A percentile compares a stretch with the other conserved stretches of the same genome.
Conservation (phyloP, 305 asterid species). For the Fraxinus sp. region DNA sequence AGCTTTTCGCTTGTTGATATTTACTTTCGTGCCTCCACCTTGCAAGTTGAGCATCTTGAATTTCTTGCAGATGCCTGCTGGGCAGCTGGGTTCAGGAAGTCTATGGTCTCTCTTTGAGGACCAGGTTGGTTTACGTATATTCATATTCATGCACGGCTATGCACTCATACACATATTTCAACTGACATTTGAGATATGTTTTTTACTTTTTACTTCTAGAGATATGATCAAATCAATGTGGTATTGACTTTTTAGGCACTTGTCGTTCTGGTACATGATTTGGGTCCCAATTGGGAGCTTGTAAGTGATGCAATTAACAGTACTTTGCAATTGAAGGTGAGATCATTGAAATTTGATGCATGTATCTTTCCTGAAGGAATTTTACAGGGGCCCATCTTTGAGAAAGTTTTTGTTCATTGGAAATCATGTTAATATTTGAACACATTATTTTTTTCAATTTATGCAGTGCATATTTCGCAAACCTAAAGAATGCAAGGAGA, state of each 20-base stretch:
- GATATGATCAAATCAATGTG: slow-evolving; percentile 15
- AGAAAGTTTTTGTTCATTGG: slow-evolving; percentile 11
- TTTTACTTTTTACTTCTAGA: slow-evolving; percentile 14
- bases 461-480: slow-evolving; percentile 72
- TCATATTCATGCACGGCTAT: slow-evolving; percentile 19
- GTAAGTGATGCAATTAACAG: slow-evolving; percentile 76
- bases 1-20: slow-evolving; percentile 8
- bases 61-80: slow-evolving; percentile 53
- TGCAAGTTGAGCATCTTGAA: slow-evolving; percentile 26
- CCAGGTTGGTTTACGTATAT: slow-evolving; percentile 52
- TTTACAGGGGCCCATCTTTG: slow-evolving; percentile 15
- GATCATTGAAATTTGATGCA: slow-evolving; percentile 9
- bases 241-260: slow-evolving; percentile 49
- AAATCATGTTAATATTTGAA: slow-evolving; percentile 16
- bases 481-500: slow-evolving; percentile 83
- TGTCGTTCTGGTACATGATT: slow-evolving; percentile 77
- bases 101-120: slow-evolving; percentile 78
- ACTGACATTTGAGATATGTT: neutral
- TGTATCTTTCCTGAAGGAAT: slow-evolving; percentile 13
- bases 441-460: slow-evolving; percentile 17
- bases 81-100: slow-evolving; percentile 57
- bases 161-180: neutral
- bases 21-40: slow-evolving; percentile 1
- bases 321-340: slow-evolving; percentile 72
- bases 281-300: slow-evolving; percentile 94